Base-by-base conservation (phyloP, 1,284 basidiomycete genomes). In the Fomes fomentarius region DNA sequence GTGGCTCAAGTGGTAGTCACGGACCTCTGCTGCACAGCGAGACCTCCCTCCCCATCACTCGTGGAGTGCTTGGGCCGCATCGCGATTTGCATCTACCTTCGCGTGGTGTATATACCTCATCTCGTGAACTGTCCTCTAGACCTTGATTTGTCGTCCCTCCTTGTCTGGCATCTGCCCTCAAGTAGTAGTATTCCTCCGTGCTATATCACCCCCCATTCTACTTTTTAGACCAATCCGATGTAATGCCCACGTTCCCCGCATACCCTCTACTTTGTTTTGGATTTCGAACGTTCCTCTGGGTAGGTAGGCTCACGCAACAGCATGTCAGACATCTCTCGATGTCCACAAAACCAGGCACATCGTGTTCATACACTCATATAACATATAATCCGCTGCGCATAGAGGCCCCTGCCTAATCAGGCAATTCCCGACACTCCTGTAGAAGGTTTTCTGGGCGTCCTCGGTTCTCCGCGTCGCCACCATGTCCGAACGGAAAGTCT, bases 1-100 rank as follows among this genome's bases (percentile, higher is more conserved):
- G 71, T 93, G 88, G 82, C 68, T 91, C 57, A 73, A 77, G 61
- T 90, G 87, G 87, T 89, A 67, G 75, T 58, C 11, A 35, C 25
- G 25, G n/a, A 12, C 30, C 37, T 33, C 15, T 25, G 37, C 19
- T 22, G 19, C 11, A 19, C 28, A 1, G 26, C 11, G n/a, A n/a
- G n/a, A n/a, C 22, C 10, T 26, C 9, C 14, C 31, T 35, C 33
- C 15, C 33, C 38, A 38, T 31, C 24, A 25, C 17, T 10, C 21
- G n/a, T 25, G 38, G 24, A 22, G 26, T 45, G 37, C 24, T 37
- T 47, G 25, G 15, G 17, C 44, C 37, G 50, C 54, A 49, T 37
- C 47, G 28, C 38, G 21, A 10, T 48, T 47, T 43, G 26, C 35
- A 39, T n/a, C n/a, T n/a, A n/a, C 42, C 52, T 50, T 39, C 35